Percentiles rank a stretch among this genome's conserved stretches.
These are phyloP conservation scores for Coccomyxa sp. DNA, from an alignment of 139 green algal genomes.

Conservation along the genomic window DNA sequence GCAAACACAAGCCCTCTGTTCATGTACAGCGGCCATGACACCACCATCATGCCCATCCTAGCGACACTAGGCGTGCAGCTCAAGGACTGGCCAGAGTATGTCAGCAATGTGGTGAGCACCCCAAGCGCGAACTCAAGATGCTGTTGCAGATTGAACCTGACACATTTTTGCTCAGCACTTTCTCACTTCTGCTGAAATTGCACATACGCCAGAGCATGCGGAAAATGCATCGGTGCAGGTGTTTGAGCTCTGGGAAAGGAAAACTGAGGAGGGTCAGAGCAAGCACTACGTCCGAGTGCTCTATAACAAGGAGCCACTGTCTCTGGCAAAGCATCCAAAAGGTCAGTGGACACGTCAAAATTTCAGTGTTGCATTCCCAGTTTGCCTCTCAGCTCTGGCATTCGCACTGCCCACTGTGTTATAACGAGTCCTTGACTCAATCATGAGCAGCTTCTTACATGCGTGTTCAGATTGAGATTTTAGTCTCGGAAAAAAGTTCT, in stretches of 20 bases:
- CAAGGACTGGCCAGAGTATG: conserved; percentile 56
- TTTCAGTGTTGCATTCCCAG: too few species aligned
- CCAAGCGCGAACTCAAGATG: too few species aligned
- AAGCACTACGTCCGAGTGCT: conserved; percentile 47
- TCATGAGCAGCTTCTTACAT: too few species aligned
- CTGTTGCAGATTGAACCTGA: too few species aligned
- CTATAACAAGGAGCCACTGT: conserved; percentile 55
- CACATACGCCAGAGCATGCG: too few species aligned
- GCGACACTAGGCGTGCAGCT: conserved; percentile 50
- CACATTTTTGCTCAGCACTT: too few species aligned
- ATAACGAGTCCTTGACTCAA: too few species aligned
- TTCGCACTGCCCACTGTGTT: too few species aligned
- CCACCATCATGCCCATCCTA: conserved; percentile 66
- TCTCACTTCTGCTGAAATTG: too few species aligned
- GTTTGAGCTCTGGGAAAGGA: conserved; percentile 66
- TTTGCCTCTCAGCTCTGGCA: too few species aligned
- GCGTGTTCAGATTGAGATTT: too few species aligned
- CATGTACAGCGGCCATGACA: conserved; percentile 70
- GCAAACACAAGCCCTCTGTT: conserved; percentile 26
- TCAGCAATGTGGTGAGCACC: conserved; percentile 24
- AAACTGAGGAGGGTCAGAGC: not conserved
- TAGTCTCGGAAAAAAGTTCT: too few species aligned
- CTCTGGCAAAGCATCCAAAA: conserved; percentile 36
- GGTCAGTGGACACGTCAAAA: conserved; percentile 10
- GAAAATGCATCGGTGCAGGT: not conserved